Base-by-base conservation (phyloP, 2,329 filamentous ascomycete genomes). In the Colletotrichum musicola region DNA sequence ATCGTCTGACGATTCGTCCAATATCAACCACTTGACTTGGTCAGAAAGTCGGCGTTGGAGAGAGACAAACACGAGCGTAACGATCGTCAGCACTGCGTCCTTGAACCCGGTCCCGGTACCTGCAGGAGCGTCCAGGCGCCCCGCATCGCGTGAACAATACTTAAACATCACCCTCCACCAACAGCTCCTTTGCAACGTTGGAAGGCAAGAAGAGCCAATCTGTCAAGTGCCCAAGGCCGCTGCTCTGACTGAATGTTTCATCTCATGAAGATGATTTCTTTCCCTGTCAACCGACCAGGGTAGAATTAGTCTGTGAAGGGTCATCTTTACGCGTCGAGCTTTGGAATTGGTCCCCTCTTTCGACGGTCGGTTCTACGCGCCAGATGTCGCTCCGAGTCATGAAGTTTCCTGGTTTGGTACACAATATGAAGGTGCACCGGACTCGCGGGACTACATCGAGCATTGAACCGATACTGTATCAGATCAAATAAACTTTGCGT, bases 81-180 rank as follows among this genome's bases (percentile, higher is more conserved):
- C 49, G 56, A 61, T 66, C 62, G 57, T 55, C 65, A 65, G 61
- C 62, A 61, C 62, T 42, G 55, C 61, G 35, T 40, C 46, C 30
- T 20, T 42, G n/a, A 42, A 22, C 40, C 22, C 40, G 20, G 49
- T 27, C 40, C 22, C 40, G 20, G 49, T 27, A 18, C 50, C 49
- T 60, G 25, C 10, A 40, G n/a, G n/a, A 40, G 42, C 13, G 18
- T 30, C 40, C 40, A 44, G 12, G 12, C 20, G n/a, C 12, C 40
- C 40, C 13, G 13, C 64, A 63, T 22, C 16, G 14, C 35, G 46
- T 18, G 20, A 68, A 27, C 64, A 58, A 25, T 2, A 13, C 42
- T 38, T 30, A 49, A 38, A 30, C 40, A 18, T 9, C 14, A 14
- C 59, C 40, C 54, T 42, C 40, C 16, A 14, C 40, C 40, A 14